These are phyloP conservation scores for Hylodesmum podocarpum DNA, from an alignment of 306 rosid species.

Conservation along the genomic window DNA sequence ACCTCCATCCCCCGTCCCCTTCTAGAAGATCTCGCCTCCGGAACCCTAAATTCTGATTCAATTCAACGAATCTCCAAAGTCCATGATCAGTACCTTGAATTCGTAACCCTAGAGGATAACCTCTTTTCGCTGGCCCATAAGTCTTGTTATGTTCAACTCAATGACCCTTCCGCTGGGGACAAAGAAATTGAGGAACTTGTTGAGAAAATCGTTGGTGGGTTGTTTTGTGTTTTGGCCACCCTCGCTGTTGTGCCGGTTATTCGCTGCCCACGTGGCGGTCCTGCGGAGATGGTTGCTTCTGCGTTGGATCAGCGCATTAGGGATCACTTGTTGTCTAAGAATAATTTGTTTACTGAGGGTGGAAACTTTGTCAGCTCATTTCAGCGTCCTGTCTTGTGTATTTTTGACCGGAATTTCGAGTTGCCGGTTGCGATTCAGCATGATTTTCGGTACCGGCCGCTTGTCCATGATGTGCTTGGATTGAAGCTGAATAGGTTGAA, in stretches of 20 bases:
- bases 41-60: slow-evolving; percentile 73
- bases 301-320: slow-evolving; percentile 87
- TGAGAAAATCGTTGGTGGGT: slow-evolving; percentile 70
- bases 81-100: slow-evolving; percentile 95
- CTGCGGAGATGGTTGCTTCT: slow-evolving; percentile 95
- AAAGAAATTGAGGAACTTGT: slow-evolving; percentile 88
- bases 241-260: slow-evolving; percentile 84
- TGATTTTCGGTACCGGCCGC: slow-evolving; percentile 87
- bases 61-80: slow-evolving; percentile 71
- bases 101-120: slow-evolving; percentile 82
- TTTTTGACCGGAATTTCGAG: slow-evolving; percentile 89
- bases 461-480: slow-evolving; percentile 91
- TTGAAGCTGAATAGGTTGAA: slow-evolving; percentile 83
- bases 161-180: slow-evolving; percentile 94
- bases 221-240: slow-evolving; percentile 88
- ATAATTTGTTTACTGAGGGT: slow-evolving; percentile 78
- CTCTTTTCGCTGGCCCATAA: slow-evolving; percentile 80
- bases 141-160: slow-evolving; percentile 70
- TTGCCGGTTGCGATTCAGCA: slow-evolving; percentile 91
- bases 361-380: slow-evolving; percentile 73
- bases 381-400: slow-evolving; percentile 88
- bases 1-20: slow-evolving; percentile 87
- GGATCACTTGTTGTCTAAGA: slow-evolving; percentile 87
- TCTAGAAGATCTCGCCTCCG: slow-evolving; percentile 88
- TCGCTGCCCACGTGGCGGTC: slow-evolving; percentile 85